Conservation (phyloP, 2,329 filamentous ascomycete genomes). For the Hymenoscyphus linearis region DNA sequence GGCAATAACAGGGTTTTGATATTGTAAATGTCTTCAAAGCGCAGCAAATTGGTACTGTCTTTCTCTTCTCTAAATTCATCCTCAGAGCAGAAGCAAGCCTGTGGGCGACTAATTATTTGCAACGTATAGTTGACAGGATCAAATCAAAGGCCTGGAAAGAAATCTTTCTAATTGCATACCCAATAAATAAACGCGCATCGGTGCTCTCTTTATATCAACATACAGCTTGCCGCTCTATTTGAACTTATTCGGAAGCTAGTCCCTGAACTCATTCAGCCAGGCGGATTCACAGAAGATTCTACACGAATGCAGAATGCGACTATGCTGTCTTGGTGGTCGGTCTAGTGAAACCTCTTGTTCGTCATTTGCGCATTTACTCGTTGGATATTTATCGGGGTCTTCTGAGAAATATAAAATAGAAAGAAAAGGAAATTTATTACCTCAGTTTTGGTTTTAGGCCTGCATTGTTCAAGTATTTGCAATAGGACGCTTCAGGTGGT, state of each 20-base stretch:
- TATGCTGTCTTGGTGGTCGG: conserved; percentile 8
- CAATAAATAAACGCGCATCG: conserved; percentile 20
- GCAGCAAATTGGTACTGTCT: neutral
- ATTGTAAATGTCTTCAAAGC: neutral
- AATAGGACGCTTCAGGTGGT: neutral
- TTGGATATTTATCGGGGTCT: neutral
- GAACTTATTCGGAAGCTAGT: conserved; percentile 1
- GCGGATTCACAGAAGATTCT: conserved; percentile 21
- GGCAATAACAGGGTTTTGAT: neutral
- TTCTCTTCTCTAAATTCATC: neutral
- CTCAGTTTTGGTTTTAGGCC: neutral
- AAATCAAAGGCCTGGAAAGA: neutral
- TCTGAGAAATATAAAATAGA: neutral
- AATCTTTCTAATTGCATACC: neutral
- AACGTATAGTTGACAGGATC: neutral
- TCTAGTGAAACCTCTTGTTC: conserved; percentile 23
- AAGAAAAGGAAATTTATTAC: neutral
- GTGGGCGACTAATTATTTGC: neutral
- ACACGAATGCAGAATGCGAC: conserved; percentile 16
- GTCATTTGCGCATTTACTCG: conserved; percentile 24
- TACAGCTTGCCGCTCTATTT: conserved; percentile 10
- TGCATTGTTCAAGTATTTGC: neutral
- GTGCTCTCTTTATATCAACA: conserved; percentile 33
- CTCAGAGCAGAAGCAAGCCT: neutral
- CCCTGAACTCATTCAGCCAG: conserved; percentile 19